Evolutionary conservation across 441 rosid genomes (phyloP), one percentile per base, ranked within the genome.

Genomic region (Kokia cookei): DNA sequence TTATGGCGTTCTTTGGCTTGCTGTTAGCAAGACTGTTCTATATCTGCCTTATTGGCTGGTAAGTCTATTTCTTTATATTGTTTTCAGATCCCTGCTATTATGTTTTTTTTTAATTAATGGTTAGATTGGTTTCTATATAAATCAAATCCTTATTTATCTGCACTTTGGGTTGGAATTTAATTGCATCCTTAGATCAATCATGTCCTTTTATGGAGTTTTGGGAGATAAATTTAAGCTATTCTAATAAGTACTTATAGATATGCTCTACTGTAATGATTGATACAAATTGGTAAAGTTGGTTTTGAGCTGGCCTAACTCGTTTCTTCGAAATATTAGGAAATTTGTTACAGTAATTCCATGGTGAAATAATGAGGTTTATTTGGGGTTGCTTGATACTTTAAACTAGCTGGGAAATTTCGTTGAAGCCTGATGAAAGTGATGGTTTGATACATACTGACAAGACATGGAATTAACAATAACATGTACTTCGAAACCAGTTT

Each of bases 21-120:
- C 81, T 70, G 74, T 86, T 43, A 74, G 71, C 71, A 75, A 80
- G 27, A 82, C 84, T 47, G 77, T 86, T 48, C 72, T 68, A 2
- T 55, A 79, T 45, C 29, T 83, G 73, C 89, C 89, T 53, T 83
- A 78, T 55, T 86, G 89, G 89, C 47, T 80, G 85, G 89, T 86
- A 47, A 83, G 86, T 78, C 22, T 48, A 7, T 75, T 51, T 29
- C 0, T 64, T 40, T 69, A 48, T 14, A 22, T 10, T 8, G 35
- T 29, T 24, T 19, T 35, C 65, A 50, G 11, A n/a, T 58, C n/a
- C 22, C 22, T 42, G 48, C 43, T 29, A 40, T 4, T 47, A 13
- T 5, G 61, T 27, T 14, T 22, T 0, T 59, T 50, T 65, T 70
- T 57, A 24, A 19, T 48, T 70, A 11, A 8, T 43, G 54, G 17